These are phyloP conservation scores for Bacterosira constricta DNA, from an alignment of 108 stramenopile genomes.

Conservation along the genomic window DNA sequence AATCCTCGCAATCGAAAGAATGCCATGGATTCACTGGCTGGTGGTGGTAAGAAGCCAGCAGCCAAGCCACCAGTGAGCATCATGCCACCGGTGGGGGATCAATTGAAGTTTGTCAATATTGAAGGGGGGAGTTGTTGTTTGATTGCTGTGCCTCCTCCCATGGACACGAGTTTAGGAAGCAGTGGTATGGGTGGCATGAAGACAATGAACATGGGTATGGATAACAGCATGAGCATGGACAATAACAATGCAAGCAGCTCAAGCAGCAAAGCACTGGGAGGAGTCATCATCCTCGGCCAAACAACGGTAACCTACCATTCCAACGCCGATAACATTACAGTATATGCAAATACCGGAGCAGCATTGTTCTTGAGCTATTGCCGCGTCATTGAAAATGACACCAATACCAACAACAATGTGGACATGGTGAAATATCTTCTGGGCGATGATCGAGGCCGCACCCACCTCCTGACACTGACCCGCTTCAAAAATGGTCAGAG, in stretches of 20 bases:
- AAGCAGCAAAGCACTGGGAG: too few relatives aligned
- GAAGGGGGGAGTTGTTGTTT: constrained; percentile 75
- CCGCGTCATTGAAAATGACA: constrained; percentile 31
- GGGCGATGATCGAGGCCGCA: constrained; percentile 85
- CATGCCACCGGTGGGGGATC: constrained; percentile 28
- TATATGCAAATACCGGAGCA: neutral
- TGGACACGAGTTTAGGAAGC: neutral
- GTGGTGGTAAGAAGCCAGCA: constrained; percentile 4
- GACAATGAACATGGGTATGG: too few relatives aligned
- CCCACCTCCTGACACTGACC: constrained; percentile 80
- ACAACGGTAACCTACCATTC: constrained; percentile 74
- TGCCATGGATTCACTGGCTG: neutral
- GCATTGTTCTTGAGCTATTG: constrained; percentile 46
- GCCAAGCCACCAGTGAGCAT: constrained; percentile 5
- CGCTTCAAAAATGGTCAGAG: constrained; percentile 55
- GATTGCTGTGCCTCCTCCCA: constrained; percentile 68
- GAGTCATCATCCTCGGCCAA: constrained; percentile 81
- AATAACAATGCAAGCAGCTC: neutral
- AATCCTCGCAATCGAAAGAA: neutral
- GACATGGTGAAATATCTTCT: constrained; percentile 76
- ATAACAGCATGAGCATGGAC: too few relatives aligned
- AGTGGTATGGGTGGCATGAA: too few relatives aligned
- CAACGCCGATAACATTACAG: constrained; percentile 16
- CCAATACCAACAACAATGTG: constrained; percentile 14
- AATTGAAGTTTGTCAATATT: constrained; percentile 53